Base-by-base conservation (phyloP, 306 rosid species). In the Hippophae tibetana region DNA sequence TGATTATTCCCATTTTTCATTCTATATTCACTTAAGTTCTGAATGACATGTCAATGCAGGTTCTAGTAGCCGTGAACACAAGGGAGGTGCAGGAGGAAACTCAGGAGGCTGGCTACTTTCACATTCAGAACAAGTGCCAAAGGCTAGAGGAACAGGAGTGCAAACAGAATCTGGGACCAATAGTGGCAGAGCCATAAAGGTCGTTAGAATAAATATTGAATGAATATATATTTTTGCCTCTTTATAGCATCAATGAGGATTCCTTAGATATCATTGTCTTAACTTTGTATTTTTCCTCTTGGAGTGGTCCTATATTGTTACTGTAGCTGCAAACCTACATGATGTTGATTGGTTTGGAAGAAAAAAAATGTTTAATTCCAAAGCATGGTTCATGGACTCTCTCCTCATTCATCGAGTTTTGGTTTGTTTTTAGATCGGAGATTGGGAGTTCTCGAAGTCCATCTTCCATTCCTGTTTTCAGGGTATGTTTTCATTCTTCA, bases 161-260 rank as follows among this genome's bases (percentile, higher is more conserved):
- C 70, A 64, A 8, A 55, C 58, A 53, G 81, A 60, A 27, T 27
- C 61, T 13, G 74, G 71, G 27, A 51, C 47, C 13, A 61, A 48
- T 14, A 26, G 73, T 0, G 60, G 65, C 23, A 75, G 76, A 69
- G 60, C 81, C 44, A 85, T 76, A 76, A 83, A 77, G 48, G 81
- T 87, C 7, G 81, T 85, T 57, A 81, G 96, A 64, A 78, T 92
- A 76, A 92, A 81, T 57, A 92, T 92, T 43, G 87, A 85, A 43
- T 92, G 67, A 77, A 58, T 42, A 12, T 10, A 6, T 40, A 61
- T 14, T 7, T 9, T 7, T 9, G 8, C 40, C 6, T n/a, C 53
- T 7, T 13, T 13, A 48, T 8, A 48, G 56, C 40, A 43, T 4
- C 9, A 43, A 44, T 48, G 10, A 4, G 45, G 26, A 4, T 31